phyloP scores from a whole-genome alignment of 1,284 basidiomycete genomes.

The Garcileccinum viscosum region DNA sequence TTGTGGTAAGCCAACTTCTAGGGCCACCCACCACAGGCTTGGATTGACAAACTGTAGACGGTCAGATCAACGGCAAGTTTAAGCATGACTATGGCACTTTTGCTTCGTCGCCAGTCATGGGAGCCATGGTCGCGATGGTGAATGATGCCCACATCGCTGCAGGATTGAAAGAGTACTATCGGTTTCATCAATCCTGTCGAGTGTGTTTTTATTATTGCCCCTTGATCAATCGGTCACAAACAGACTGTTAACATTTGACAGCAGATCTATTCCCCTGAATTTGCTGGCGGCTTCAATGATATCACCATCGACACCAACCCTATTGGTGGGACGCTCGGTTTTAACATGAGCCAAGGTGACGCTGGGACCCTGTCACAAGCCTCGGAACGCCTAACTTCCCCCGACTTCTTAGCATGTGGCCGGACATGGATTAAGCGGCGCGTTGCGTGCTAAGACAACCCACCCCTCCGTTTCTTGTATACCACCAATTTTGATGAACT shows the following conservation, averaged over 20 bases:
- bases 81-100: conserved; percentile 46
- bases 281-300: conserved; percentile 45
- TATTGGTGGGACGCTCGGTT: conserved; percentile 47
- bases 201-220: conserved; percentile 2
- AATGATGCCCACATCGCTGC: conserved; percentile 52
- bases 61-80: conserved; percentile 43
- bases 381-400: conserved; percentile 43
- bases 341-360: conserved; percentile 41
- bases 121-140: conserved; percentile 51
- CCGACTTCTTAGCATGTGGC: conserved; percentile 19
- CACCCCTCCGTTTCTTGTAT: not conserved
- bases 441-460: not conserved
- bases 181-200: conserved; percentile 49
- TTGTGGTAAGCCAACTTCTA: conserved; percentile 29
- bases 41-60: not conserved
- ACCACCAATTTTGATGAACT: not conserved
- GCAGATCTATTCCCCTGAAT: conserved; percentile 36
- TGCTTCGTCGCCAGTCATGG: conserved; percentile 49
- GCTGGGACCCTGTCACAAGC: conserved; percentile 51
- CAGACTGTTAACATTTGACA: not conserved
- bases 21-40: not conserved
- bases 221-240: not conserved
- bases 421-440: conserved; percentile 22
- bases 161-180: conserved; percentile 45
- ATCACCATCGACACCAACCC: conserved; percentile 52